A percentile compares a stretch with the other conserved stretches of the same genome.
Conservation (phyloP, 2,329 filamentous ascomycete genomes). For the Teratosphaeria epicoccoides region DNA sequence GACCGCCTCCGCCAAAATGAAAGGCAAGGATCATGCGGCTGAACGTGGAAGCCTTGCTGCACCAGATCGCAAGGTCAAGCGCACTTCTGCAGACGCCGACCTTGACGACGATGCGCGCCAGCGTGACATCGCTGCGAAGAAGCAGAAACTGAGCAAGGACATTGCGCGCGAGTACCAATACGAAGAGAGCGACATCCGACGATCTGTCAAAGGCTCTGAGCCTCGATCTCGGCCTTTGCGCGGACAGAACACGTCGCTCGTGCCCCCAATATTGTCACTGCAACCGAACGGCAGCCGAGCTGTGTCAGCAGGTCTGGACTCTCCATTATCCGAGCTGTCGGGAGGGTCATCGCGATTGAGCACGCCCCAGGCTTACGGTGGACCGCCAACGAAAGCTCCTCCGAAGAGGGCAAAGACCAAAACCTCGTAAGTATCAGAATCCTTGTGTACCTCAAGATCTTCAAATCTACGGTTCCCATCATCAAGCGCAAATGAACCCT, state of each 20-base stretch:
- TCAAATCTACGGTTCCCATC: background rate
- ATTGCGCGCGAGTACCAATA: constrained; percentile 20
- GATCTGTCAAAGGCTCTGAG: constrained; percentile 8
- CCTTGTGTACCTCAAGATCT: constrained; percentile 2
- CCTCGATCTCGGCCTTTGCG: constrained; percentile 10
- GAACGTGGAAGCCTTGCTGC: constrained; percentile 19
- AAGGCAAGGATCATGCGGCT: constrained; percentile 20
- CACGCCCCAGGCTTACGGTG: constrained; percentile 16
- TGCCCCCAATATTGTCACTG: constrained; percentile 14
- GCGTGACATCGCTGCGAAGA: constrained; percentile 21
- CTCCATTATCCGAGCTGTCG: constrained; percentile 25
- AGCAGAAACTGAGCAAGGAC: constrained; percentile 22
- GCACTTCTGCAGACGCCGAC: constrained; percentile 27
- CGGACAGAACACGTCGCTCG: constrained; percentile 11
- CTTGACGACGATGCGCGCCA: constrained; percentile 19
- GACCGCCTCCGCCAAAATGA: constrained; percentile 5
- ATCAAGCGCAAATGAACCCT: background rate
- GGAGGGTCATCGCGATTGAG: constrained; percentile 20
- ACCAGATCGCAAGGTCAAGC: constrained; percentile 20
- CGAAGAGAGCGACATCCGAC: constrained; percentile 24
- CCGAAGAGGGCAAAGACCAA: constrained; percentile 30
- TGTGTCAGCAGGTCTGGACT: constrained; percentile 20
- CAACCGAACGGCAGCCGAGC: constrained; percentile 16
- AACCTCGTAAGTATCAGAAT: constrained; percentile 26
- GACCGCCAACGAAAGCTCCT: constrained; percentile 13